phyloP scores from a whole-genome alignment of 306 rosid genomes.

The Lathyrus sativus region DNA sequence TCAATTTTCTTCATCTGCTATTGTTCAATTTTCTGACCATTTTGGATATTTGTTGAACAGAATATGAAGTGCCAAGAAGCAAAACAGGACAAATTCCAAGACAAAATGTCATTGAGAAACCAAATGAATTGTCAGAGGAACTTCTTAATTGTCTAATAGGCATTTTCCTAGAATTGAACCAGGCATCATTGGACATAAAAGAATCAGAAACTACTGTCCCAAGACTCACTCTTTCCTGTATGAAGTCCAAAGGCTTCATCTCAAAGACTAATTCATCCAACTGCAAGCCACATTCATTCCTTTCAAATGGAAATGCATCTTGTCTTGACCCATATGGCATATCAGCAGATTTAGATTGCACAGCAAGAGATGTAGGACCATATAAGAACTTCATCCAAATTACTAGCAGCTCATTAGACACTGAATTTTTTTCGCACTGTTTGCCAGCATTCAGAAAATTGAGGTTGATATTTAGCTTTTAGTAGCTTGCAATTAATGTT shows the following conservation, averaged over 20 bases:
- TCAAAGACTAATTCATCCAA: slow-evolving; percentile 58
- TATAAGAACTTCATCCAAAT: slow-evolving; percentile 82
- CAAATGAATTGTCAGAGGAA: slow-evolving; percentile 87
- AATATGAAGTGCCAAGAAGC: slow-evolving; percentile 58
- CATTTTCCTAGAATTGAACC: slow-evolving; percentile 78
- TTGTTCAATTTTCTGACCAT: slow-evolving; percentile 22
- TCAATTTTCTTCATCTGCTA: not conserved
- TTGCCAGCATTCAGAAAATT: slow-evolving; percentile 53
- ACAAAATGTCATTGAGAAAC: slow-evolving; percentile 52
- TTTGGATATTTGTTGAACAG: slow-evolving; percentile 44
- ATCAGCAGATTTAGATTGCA: slow-evolving; percentile 63
- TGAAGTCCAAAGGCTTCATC: slow-evolving; percentile 65
- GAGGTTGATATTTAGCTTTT: slow-evolving; percentile 49
- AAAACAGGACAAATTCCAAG: slow-evolving; percentile 47
- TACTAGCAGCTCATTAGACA: slow-evolving; percentile 55
- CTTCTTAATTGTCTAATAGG: slow-evolving; percentile 64
- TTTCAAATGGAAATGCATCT: slow-evolving; percentile 54
- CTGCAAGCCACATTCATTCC: slow-evolving; percentile 64
- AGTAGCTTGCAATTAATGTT: not conserved
- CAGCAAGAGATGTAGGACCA: slow-evolving; percentile 67
- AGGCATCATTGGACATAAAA: slow-evolving; percentile 53
- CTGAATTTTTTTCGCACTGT: slow-evolving; percentile 52
- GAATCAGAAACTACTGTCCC: slow-evolving; percentile 57
- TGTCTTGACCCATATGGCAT: slow-evolving; percentile 66
- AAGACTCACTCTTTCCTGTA: slow-evolving; percentile 66